phyloP scores from a whole-genome alignment of 176 grass and related monocot species.

The barley (Hordeum vulgare) region MorexV3_pseudomolecules_assembly NC_058520.1:9625338-9625837 shows the following conservation, averaged over 20 bases:
- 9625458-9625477: slow-evolving; percentile 8
- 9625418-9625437: slow-evolving; percentile 13
- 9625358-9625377: neutral
- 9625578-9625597: neutral
- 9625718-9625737: neutral
- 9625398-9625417: neutral
- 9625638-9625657: neutral
- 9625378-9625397: neutral
- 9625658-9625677: neutral
- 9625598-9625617: neutral
- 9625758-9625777: neutral
- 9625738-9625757: neutral
- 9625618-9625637: neutral
- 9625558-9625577: neutral
- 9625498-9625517: neutral
- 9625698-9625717: neutral
- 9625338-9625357: neutral
- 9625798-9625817: neutral
- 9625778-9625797: neutral
- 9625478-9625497: slow-evolving; percentile 43
- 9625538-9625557: neutral
- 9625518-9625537: neutral
- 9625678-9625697: neutral
- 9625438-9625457: neutral
- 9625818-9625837: neutral